Evolutionary conservation across 805 yeast species (phyloP), one percentile per base, ranked within the genome.

Genomic region (Limtongia smithiae): DNA sequence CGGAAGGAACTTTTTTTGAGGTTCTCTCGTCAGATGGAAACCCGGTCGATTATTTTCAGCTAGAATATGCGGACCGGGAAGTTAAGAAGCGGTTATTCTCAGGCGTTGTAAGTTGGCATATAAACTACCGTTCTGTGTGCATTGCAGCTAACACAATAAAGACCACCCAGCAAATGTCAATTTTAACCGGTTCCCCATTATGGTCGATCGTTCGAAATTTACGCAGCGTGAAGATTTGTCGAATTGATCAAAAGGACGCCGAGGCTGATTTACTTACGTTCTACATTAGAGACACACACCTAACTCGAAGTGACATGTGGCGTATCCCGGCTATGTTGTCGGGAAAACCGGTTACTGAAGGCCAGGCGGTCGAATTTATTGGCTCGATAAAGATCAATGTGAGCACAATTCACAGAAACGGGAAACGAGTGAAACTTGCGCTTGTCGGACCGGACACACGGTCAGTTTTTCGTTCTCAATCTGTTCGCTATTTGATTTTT

Each of bases 221-320:
- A 15, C 45, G 56, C 20, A 37, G 21, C 33, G 52, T 54, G 11
- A 44, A 37, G 8, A 47, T 54, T 14, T 42, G 56, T 15, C 34
- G 27, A 7, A 48, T 54, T 3, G 50, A 42, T 22, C 40, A 48
- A 18, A 44, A 35, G 21, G 44, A 36, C 7, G 58, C 56, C 35
- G 58, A 54, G 34, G 84, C 90, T 1, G 96, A 93, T 60, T 75
- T 87, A 2, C 78, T 90, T 3, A 97, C 93, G 61, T 68, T 93
- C 4, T 81, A 81, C 62, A 77, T 88, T 45, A 86, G 82, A 60
- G 97, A 93, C 60, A 73, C 87, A 18, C 79, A 84, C 57, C 68
- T 93, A 14, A 80, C 95, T 3, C 71, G 98, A 57, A 96, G 95
- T 52, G 93, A 88, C 60, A 91, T 90, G 89, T 93, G 97, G 96